Conservation (phyloP, 2,329 filamentous ascomycete genomes). For the Diaporthe vexans region DNA sequence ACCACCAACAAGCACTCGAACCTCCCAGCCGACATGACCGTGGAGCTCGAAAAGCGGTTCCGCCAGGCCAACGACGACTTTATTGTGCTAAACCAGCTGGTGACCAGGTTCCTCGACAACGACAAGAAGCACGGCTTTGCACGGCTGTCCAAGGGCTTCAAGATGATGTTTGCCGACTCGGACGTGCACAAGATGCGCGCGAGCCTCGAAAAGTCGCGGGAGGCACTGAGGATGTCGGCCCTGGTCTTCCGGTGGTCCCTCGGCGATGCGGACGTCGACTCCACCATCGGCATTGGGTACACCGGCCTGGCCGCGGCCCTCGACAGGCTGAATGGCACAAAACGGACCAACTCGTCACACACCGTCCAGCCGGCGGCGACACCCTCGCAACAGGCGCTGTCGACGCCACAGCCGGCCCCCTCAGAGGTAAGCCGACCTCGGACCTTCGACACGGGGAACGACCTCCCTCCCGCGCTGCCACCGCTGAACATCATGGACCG, state of each 20-base stretch:
- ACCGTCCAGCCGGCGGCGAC: slow-evolving; percentile 30
- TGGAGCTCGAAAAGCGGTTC: slow-evolving; percentile 76
- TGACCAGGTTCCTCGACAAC: slow-evolving; percentile 72
- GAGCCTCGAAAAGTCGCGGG: slow-evolving; percentile 70
- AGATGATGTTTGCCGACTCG: slow-evolving; percentile 73
- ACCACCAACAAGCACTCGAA: slow-evolving; percentile 60
- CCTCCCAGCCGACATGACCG: slow-evolving; percentile 71
- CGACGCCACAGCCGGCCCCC: slow-evolving; percentile 39
- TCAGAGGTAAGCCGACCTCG: slow-evolving; percentile 39
- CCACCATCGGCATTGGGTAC: slow-evolving; percentile 75
- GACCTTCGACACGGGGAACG: slow-evolving; percentile 38
- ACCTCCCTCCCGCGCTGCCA: slow-evolving; percentile 38
- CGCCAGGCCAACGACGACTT: slow-evolving; percentile 73
- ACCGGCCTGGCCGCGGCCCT: slow-evolving; percentile 76
- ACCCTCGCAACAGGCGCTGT: background rate
- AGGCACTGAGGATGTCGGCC: slow-evolving; percentile 74
- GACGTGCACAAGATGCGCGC: slow-evolving; percentile 72
- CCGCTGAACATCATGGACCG: slow-evolving; percentile 43
- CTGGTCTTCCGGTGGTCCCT: slow-evolving; percentile 77
- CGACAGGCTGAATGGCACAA: slow-evolving; percentile 58
- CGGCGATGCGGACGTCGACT: slow-evolving; percentile 69
- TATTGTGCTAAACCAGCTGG: slow-evolving; percentile 73
- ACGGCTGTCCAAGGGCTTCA: slow-evolving; percentile 71
- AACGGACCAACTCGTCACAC: slow-evolving; percentile 43
- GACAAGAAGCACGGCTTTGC: slow-evolving; percentile 73